Evolutionary conservation across 2,329 filamentous ascomycete genomes (phyloP).

Genomic region (Sporothrix curviconia): DNA sequence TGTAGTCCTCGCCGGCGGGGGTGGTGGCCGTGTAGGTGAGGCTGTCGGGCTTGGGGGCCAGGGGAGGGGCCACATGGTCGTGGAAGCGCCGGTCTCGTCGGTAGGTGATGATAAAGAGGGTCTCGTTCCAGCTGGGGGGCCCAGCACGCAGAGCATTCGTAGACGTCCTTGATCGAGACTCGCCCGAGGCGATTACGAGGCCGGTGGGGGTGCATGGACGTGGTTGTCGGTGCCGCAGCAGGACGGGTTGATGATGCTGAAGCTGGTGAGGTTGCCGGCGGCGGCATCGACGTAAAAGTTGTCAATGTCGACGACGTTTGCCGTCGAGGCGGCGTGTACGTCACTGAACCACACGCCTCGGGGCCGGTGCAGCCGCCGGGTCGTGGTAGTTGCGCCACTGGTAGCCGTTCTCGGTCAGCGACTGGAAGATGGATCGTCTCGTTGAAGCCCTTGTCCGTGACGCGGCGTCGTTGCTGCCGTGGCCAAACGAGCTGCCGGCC

Average conservation of each 20-base stretch:
- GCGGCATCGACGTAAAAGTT: slow-evolving; percentile 39
- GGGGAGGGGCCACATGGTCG: slow-evolving; percentile 39
- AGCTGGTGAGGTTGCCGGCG: slow-evolving; percentile 36
- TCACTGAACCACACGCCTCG: slow-evolving; percentile 39
- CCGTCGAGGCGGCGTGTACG: slow-evolving; percentile 29
- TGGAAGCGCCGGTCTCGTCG: slow-evolving; percentile 42
- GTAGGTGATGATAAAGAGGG: slow-evolving; percentile 40
- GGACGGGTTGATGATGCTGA: slow-evolving; percentile 44
- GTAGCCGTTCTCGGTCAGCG: slow-evolving; percentile 33
- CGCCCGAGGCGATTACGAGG: slow-evolving; percentile 38
- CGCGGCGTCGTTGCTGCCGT: slow-evolving; percentile 24
- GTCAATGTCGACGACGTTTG: slow-evolving; percentile 25
- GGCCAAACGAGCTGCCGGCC: slow-evolving; percentile 27
- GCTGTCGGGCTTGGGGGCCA: slow-evolving; percentile 33
- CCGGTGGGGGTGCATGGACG: slow-evolving; percentile 40
- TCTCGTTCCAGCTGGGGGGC: slow-evolving; percentile 41
- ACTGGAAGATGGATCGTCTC: slow-evolving; percentile 35
- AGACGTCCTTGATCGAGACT: slow-evolving; percentile 39
- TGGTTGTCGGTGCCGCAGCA: slow-evolving; percentile 40
- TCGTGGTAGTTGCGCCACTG: slow-evolving; percentile 40
- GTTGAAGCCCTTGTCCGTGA: slow-evolving; percentile 24
- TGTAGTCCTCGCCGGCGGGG: slow-evolving; percentile 29
- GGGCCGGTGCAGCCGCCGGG: slow-evolving; percentile 31
- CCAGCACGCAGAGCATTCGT: slow-evolving; percentile 37
- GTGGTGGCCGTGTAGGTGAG: slow-evolving; percentile 31